Base-by-base conservation (phyloP, 345 rosid genomes). In the Lepidium didymum region DNA sequence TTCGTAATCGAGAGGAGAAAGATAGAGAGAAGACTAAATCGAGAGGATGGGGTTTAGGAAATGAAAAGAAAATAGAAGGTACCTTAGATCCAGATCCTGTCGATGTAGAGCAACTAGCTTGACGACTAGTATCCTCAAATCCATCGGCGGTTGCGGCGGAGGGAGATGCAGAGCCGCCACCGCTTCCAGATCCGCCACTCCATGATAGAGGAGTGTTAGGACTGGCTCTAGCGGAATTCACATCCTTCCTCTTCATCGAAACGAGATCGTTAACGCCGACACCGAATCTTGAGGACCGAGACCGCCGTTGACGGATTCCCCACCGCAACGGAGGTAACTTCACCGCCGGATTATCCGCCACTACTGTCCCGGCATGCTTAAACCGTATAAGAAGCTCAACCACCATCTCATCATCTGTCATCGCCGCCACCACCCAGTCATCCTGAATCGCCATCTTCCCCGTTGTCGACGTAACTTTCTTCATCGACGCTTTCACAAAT, bases 141-240 rank as follows among this genome's bases (percentile, higher is more conserved):
- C 88, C 91, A 62, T 82, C 93, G 40, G 71, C 83, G 8, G 86
- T 77, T 70, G 46, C 68, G 61, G 81, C 80, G 43, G 96, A 83
- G 2, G 88, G 87, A 16, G 91, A 87, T 4, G 73, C 80, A 27
- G 63, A 57, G 18, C 44, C 58, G 23, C 57, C 67, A 18, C 79
- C 62, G 11, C 70, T 69, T 61, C 79, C 80, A 63, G 80, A 77
- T 68, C 90, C 81, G 10, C 87, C 83, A 77, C 82, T 85, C 94
- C 94, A 87, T 2, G 88, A 82, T 16, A 87, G 85, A 2, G 94
- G 88, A n/a, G 94, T 87, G 36, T 84, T 83, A 2, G 94, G 94
- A 61, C 90, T 87, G 10, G 77, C 78, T 70, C 93, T 71, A 40
- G 51, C 68, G 29, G 84, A 83, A 68, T 85, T 87, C 10, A 68